Evolutionary conservation across 306 rosid genomes (phyloP), one percentile per base, ranked within the genome.

Genomic region (Cicer bijugum): DNA sequence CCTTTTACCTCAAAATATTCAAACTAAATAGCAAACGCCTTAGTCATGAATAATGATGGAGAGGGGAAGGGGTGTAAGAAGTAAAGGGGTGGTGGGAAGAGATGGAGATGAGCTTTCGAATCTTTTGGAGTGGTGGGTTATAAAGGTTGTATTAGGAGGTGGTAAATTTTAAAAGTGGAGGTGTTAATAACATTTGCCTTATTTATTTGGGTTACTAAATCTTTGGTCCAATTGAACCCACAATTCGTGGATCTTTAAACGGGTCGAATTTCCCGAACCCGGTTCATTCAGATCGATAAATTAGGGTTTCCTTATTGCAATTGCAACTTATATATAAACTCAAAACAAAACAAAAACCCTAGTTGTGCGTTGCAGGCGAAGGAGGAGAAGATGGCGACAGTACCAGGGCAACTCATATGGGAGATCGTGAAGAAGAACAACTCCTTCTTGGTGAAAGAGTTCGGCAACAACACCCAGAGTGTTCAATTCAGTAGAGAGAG

Each of bases 371-470:
- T 75, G 79, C 71, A 72, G 86, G 77, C 28, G 52, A 63, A 71
- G 72, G 9, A 74, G 72, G 9, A 43, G 72, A 10, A 33, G 59
- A 93, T 93, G 98, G 84, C 98, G 57, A 81, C 89, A 0, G 90
- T 90, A 42, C 86, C 98, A n/a, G 98, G 92, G 47, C 98, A 85
- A n/a, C 85, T 93, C 57, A 69, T 93, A 37, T 93, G 98, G 98
- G 97, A 93, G 96, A 89, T 93, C 45, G 97, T 93, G 78, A 93
- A 93, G 86, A 89, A 66, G 85, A 89, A 93, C 90, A 93, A 89
- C 86, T 91, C 82, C 0, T 93, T 93, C 6, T 78, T 93, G 81
- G 97, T 93, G 14, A 93, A 91, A 69, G 80, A 93, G 86, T 93
- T 93, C 23, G 98, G 98, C 9, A 81, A 81, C 0, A 90, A 96